Evolutionary conservation across 306 rosid genomes (phyloP).

Genomic region (Quercus dentata): DNA sequence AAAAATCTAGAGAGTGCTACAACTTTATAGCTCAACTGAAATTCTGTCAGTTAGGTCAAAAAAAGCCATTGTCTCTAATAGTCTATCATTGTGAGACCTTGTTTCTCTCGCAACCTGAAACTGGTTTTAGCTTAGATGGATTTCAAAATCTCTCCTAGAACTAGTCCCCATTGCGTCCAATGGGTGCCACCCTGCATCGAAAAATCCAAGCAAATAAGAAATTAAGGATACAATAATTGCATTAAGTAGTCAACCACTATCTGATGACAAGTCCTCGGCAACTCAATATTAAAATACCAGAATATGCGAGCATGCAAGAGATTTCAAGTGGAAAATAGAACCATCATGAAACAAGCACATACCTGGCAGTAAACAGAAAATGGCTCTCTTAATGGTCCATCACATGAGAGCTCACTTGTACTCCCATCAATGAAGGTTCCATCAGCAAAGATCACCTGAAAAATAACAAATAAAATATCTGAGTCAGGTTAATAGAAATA

Average conservation of each 20-base stretch:
- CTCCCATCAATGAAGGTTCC: constrained; percentile 96
- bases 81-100: background rate
- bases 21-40: background rate
- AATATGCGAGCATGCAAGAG: background rate
- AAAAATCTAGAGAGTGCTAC: background rate
- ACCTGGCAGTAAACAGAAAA: constrained; percentile 94
- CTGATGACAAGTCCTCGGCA: background rate
- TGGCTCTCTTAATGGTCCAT: constrained; percentile 92
- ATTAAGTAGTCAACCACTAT: background rate
- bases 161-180: constrained; percentile 96
- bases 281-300: background rate
- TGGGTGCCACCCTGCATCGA: constrained; percentile 83
- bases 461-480: constrained; percentile 14
- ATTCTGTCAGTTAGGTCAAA: too few relatives aligned
- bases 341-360: background rate
- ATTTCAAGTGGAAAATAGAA: background rate
- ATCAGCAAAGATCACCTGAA: constrained; percentile 92
- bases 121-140: constrained; percentile 33
- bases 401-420: constrained; percentile 97
- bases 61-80: background rate
- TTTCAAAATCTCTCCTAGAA: constrained; percentile 79
- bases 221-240: constrained; percentile 3
- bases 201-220: constrained; percentile 1
- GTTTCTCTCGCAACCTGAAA: constrained; percentile 5
- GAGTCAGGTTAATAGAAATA: background rate